Conservation (phyloP, 805 yeast genomes). For the Yarrowia deformans region DNA sequence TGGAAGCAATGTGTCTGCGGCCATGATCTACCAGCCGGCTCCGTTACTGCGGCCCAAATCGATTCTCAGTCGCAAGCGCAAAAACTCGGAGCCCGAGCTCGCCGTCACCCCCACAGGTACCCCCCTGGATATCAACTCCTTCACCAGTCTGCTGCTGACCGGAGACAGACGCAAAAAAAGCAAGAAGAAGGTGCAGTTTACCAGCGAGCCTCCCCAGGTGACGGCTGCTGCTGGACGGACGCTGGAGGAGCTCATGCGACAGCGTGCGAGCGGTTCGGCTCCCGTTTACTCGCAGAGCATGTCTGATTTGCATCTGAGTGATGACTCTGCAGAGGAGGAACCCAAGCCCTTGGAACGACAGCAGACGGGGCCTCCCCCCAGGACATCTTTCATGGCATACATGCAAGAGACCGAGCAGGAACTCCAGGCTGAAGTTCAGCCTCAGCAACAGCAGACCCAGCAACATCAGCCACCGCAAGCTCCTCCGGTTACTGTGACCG, state of each 20-base stretch:
- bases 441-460: neutral
- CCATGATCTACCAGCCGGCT: conserved; percentile 53
- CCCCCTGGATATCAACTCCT: conserved; percentile 76
- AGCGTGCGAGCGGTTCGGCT: conserved; percentile 41
- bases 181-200: conserved; percentile 51
- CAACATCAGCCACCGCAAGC: neutral
- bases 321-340: neutral
- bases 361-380: conserved; percentile 41
- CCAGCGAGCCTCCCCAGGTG: conserved; percentile 51
- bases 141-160: conserved; percentile 81
- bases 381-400: conserved; percentile 24
- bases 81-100: conserved; percentile 40
- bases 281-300: conserved; percentile 34
- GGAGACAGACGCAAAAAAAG: conserved; percentile 61
- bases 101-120: conserved; percentile 24
- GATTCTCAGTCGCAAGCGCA: conserved; percentile 68
- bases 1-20: conserved; percentile 57
- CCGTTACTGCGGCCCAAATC: conserved; percentile 82
- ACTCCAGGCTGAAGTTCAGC: conserved; percentile 40
- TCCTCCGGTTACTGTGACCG: neutral
- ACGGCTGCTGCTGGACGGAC: conserved; percentile 53
- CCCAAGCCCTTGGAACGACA: conserved; percentile 44
- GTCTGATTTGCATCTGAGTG: conserved; percentile 11
- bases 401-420: conserved; percentile 34
- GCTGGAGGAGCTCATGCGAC: conserved; percentile 51